phyloP scores from a whole-genome alignment of 2,329 filamentous ascomycete species.

The Trichoderma afroharzianum region DNA sequence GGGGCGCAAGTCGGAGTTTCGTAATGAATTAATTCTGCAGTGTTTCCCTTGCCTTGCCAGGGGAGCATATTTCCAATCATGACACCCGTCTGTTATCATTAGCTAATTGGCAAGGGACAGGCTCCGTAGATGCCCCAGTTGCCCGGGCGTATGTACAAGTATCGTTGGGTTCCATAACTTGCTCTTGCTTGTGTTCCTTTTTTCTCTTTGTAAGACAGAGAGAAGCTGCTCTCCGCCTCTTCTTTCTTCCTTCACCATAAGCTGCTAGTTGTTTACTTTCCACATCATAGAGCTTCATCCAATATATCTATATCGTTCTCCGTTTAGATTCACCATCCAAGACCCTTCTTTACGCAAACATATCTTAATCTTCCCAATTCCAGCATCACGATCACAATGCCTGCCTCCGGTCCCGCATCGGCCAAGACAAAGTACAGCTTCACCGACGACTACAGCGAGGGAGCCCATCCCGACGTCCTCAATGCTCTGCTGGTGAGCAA shows the following conservation, averaged over 20 bases:
- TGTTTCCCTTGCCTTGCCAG: neutral
- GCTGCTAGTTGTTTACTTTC: neutral
- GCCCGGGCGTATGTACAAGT: neutral
- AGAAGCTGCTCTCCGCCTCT: neutral
- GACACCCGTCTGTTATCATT: neutral
- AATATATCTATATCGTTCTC: neutral
- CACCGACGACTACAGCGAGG: constrained; percentile 50
- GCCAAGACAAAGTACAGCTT: constrained; percentile 40
- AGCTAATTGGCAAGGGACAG: constrained; percentile 1
- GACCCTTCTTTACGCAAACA: neutral
- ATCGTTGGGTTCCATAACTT: neutral
- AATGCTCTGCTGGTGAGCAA: constrained; percentile 45
- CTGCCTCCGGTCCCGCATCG: neutral
- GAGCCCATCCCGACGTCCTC: constrained; percentile 47
- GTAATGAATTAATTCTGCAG: neutral
- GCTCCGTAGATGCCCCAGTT: neutral
- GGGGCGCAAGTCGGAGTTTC: neutral
- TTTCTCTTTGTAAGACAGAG: neutral
- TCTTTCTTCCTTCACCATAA: neutral
- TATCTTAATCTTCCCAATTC: neutral
- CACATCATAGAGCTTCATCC: neutral
- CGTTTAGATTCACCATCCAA: neutral
- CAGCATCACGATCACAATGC: neutral
- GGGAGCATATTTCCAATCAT: neutral
- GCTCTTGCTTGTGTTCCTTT: neutral